These are phyloP conservation scores for Diphasiastrum complanatum DNA, from an alignment of 83 land plant species.

Conservation along the genomic window DNA sequence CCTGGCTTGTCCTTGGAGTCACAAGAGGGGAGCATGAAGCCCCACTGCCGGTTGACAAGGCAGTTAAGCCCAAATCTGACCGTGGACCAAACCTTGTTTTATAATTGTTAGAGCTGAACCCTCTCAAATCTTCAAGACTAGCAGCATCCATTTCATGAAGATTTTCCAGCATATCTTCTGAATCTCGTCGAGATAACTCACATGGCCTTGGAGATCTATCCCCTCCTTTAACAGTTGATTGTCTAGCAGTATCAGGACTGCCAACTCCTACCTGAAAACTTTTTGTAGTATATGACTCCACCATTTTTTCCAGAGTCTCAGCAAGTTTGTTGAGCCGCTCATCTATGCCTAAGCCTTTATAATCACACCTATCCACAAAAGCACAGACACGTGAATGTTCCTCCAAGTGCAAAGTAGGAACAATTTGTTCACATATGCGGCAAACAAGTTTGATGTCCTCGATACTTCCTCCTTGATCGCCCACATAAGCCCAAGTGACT, in stretches of 20 bases:
- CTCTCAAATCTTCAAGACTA: constrained; percentile 71
- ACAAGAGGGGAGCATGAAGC: constrained; percentile 89
- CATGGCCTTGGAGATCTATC: constrained; percentile 45
- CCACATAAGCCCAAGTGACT: constrained; percentile 80
- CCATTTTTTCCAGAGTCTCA: constrained; percentile 78
- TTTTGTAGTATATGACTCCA: constrained; percentile 56
- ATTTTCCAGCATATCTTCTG: constrained; percentile 87
- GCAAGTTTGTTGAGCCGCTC: constrained; percentile 78
- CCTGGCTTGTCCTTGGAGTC: constrained; percentile 81
- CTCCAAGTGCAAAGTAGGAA: constrained; percentile 73
- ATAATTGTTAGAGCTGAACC: constrained; percentile 55
- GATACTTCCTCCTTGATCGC: constrained; percentile 48
- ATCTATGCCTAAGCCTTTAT: constrained; percentile 75
- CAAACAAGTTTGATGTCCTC: constrained; percentile 76
- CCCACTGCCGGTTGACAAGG: constrained; percentile 97
- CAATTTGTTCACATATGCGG: constrained; percentile 94
- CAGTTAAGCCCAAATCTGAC: constrained; percentile 86
- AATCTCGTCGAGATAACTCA: constrained; percentile 71
- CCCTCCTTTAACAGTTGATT: constrained; percentile 37
- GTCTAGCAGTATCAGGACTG: constrained; percentile 71
- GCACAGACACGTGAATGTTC: constrained; percentile 89
- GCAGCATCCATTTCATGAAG: constrained; percentile 68
- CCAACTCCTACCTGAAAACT: constrained; percentile 39
- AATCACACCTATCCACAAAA: constrained; percentile 89
- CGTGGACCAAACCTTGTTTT: constrained; percentile 88